Evolutionary conservation across 2,329 filamentous ascomycete species (phyloP).

Genomic region (Knufia petricola): DNA sequence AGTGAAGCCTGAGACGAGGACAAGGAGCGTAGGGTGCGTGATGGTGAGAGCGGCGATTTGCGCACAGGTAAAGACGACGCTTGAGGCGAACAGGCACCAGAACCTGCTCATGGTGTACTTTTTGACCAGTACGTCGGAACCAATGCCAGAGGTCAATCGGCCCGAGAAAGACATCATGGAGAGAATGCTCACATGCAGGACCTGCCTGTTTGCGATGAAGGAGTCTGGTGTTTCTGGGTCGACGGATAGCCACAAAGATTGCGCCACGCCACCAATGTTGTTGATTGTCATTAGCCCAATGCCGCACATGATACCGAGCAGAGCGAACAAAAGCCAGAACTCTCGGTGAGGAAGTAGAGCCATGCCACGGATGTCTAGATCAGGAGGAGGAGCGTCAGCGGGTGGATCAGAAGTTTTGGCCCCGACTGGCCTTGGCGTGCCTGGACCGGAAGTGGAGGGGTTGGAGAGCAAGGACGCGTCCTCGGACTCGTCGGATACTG

Average conservation of each 20-base stretch:
- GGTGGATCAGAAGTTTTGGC: slow-evolving; percentile 50
- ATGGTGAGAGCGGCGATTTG: slow-evolving; percentile 69
- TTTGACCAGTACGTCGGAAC: slow-evolving; percentile 83
- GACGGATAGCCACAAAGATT: slow-evolving; percentile 79
- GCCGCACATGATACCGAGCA: slow-evolving; percentile 84
- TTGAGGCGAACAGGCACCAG: slow-evolving; percentile 79
- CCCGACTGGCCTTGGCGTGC: slow-evolving; percentile 12
- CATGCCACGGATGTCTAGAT: slow-evolving; percentile 83
- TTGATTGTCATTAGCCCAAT: slow-evolving; percentile 99
- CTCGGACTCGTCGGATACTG: slow-evolving; percentile 1
- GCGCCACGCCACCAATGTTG: slow-evolving; percentile 85
- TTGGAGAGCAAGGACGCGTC: slow-evolving; percentile 2
- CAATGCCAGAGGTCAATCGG: slow-evolving; percentile 71
- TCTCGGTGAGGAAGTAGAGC: slow-evolving; percentile 60
- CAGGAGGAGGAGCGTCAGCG: slow-evolving; percentile 54
- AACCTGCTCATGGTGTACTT: slow-evolving; percentile 68
- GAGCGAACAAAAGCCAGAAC: slow-evolving; percentile 83
- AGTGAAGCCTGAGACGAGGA: slow-evolving; percentile 69
- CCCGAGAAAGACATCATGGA: slow-evolving; percentile 80
- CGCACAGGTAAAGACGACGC: slow-evolving; percentile 65
- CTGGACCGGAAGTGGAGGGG: slow-evolving; percentile 1
- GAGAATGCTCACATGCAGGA: slow-evolving; percentile 89
- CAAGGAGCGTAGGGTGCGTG: slow-evolving; percentile 65
- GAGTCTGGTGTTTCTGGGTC: slow-evolving; percentile 62
- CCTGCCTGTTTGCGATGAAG: slow-evolving; percentile 71